Conservation (phyloP, 805 yeast species). For the Pichia insulana region DNA sequence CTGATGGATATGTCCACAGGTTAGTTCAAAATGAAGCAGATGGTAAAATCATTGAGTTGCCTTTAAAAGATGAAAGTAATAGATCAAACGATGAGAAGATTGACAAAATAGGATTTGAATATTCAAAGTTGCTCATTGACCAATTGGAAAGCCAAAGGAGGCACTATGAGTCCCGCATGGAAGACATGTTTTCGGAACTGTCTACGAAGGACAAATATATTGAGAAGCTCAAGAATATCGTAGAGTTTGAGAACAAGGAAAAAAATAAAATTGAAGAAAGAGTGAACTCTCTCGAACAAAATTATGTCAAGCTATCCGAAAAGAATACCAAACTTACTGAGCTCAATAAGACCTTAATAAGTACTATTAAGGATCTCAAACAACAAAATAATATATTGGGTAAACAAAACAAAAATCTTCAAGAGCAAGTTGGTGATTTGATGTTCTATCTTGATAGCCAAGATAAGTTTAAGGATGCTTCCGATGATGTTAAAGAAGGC, state of each 20-base stretch:
- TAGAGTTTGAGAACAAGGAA: too few relatives aligned
- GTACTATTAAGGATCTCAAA: slow-evolving; percentile 31
- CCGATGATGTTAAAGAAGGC: slow-evolving; percentile 68
- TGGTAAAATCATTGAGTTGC: slow-evolving; percentile 81
- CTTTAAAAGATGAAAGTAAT: slow-evolving; percentile 25
- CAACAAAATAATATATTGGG: slow-evolving; percentile 28
- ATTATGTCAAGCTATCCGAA: too few relatives aligned
- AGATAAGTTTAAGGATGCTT: slow-evolving; percentile 61
- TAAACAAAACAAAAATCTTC: slow-evolving; percentile 37
- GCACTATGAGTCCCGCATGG: slow-evolving; percentile 54
- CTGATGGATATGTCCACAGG: slow-evolving; percentile 84
- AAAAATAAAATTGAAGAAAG: too few relatives aligned
- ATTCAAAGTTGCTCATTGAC: slow-evolving; percentile 66
- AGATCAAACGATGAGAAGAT: slow-evolving; percentile 31
- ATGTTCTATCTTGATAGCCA: slow-evolving; percentile 75
- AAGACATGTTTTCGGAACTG: slow-evolving; percentile 22
- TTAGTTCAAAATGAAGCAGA: slow-evolving; percentile 77
- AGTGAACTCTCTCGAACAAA: too few relatives aligned
- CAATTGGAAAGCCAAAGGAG: slow-evolving; percentile 84
- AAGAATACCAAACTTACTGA: slow-evolving; percentile 6
- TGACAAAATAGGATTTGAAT: slow-evolving; percentile 64
- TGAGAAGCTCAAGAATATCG: background rate
- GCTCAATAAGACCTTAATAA: slow-evolving; percentile 33
- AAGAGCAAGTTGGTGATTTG: slow-evolving; percentile 62
- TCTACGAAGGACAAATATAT: background rate